Conservation (phyloP, 208 protist species). For the Leishmania gerbilli region DNA sequence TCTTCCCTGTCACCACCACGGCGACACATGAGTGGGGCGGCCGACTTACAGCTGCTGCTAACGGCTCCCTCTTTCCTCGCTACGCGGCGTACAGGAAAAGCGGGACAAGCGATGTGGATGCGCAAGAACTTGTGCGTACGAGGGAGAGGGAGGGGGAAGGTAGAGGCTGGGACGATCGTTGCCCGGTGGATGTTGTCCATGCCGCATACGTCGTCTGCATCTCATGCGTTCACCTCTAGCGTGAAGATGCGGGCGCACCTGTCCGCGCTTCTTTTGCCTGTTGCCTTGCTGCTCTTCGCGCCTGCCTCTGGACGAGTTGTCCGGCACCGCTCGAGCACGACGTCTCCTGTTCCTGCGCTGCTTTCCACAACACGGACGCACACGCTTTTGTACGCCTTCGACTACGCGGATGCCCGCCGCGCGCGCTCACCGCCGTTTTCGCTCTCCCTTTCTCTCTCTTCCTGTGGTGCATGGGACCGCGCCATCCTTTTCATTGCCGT, state of each 20-base stretch:
- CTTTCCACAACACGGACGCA: neutral
- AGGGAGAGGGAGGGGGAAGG: neutral
- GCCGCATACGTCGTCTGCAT: neutral
- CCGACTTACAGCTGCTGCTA: neutral
- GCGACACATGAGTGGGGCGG: neutral
- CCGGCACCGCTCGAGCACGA: neutral
- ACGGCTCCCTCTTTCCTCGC: neutral
- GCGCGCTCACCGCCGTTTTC: no score
- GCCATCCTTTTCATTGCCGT: neutral
- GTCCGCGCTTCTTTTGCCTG: neutral
- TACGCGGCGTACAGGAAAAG: neutral
- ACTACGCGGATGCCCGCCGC: neutral
- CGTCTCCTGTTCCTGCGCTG: neutral
- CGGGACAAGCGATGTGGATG: neutral
- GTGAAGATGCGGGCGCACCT: no score
- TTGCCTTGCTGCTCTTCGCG: neutral
- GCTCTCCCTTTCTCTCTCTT: neutral
- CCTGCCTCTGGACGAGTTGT: neutral
- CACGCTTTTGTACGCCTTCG: neutral
- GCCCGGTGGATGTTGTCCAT: neutral
- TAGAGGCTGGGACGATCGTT: neutral
- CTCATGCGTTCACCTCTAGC: neutral
- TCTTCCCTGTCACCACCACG: neutral
- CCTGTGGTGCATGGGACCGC: neutral
- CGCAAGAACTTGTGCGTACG: neutral